Evolutionary conservation across 768 basidiomycete genomes (phyloP).

Genomic region (Myochromella boudieri): DNA sequence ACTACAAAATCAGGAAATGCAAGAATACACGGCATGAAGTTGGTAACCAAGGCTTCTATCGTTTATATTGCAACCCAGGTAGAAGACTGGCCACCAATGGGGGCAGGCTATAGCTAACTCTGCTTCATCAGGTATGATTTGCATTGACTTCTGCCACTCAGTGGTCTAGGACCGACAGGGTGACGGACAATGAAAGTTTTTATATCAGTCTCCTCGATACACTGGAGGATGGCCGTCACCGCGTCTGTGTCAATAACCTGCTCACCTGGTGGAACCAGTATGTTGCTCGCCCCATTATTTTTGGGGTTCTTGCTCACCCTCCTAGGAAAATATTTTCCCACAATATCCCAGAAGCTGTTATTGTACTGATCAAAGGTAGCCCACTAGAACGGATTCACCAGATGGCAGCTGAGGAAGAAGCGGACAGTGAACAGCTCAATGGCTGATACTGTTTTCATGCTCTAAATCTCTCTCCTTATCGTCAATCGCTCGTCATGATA

Average conservation of each 20-base stretch:
- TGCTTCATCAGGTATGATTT: too few relatives aligned
- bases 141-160: too few relatives aligned
- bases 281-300: not conserved
- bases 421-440: too few relatives aligned
- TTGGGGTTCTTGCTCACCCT: not conserved
- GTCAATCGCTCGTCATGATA: too few relatives aligned
- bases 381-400: not conserved
- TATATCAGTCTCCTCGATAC: not conserved
- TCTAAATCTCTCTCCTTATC: too few relatives aligned
- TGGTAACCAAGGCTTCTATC: conserved; percentile 12
- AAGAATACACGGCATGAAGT: too few relatives aligned
- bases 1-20: conserved; percentile 9
- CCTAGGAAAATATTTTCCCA: not conserved
- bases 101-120: too few relatives aligned
- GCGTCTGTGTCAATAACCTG: not conserved
- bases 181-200: not conserved
- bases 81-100: too few relatives aligned
- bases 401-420: too few relatives aligned
- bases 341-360: not conserved
- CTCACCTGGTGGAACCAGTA: not conserved
- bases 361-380: not conserved
- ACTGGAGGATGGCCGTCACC: not conserved
- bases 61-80: too few relatives aligned
- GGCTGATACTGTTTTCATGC: too few relatives aligned
- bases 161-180: conserved; percentile 1